A percentile compares a stretch with the other conserved stretches of the same genome.
These are phyloP conservation scores for Arthromyces matolae DNA, from an alignment of 768 basidiomycete genomes.

Conservation along the genomic window DNA sequence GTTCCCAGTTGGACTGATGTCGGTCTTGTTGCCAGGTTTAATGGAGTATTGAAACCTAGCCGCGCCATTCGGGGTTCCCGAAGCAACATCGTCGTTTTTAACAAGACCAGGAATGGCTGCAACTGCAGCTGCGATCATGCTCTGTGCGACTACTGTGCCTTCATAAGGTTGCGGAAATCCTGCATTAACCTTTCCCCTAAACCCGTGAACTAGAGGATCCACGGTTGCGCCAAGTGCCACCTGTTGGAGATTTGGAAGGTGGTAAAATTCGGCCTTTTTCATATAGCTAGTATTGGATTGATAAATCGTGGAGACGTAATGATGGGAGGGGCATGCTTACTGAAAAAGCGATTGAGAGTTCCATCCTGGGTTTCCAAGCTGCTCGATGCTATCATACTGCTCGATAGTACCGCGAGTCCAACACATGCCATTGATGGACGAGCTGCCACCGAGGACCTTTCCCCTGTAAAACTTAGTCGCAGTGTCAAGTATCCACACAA, in stretches of 20 bases:
- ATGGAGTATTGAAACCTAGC: slow-evolving; percentile 16
- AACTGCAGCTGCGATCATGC: not conserved
- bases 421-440: slow-evolving; percentile 18
- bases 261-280: slow-evolving; percentile 12
- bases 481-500: not conserved
- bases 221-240: slow-evolving; percentile 8
- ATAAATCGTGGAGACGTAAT: not conserved
- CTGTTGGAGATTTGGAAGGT: slow-evolving; percentile 13
- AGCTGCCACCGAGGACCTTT: slow-evolving; percentile 18
- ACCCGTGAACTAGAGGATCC: slow-evolving; percentile 9
- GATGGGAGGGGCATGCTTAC: not conserved
- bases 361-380: slow-evolving; percentile 19
- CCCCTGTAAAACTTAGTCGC: slow-evolving; percentile 4
- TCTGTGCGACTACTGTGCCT: slow-evolving; percentile 1
- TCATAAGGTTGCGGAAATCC: slow-evolving; percentile 17
- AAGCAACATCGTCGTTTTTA: slow-evolving; percentile 11
- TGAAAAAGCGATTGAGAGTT: slow-evolving; percentile 13
- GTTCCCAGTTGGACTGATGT: slow-evolving; percentile 10
- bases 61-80: slow-evolving; percentile 13
- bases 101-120: slow-evolving; percentile 7
- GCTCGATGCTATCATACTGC: slow-evolving; percentile 16
- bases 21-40: slow-evolving; percentile 12
- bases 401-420: slow-evolving; percentile 19
- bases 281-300: slow-evolving; percentile 7
- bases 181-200: slow-evolving; percentile 10